Base-by-base conservation (phyloP, 2,329 filamentous ascomycete genomes). In the Phialocephala subalpina region DNA sequence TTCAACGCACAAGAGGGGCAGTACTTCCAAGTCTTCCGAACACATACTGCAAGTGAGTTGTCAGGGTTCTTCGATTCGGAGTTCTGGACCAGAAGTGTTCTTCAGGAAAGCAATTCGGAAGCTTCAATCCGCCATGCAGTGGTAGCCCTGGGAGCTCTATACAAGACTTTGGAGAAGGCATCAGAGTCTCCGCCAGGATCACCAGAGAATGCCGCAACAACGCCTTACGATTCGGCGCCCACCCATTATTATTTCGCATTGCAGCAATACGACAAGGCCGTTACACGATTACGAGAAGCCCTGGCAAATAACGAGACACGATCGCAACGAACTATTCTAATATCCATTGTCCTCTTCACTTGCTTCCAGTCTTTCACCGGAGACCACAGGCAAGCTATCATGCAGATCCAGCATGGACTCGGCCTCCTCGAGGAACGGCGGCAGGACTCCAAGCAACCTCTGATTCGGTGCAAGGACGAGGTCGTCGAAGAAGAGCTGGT, bases 301-400 rank as follows among this genome's bases (percentile, higher is more conserved):
- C 77, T 79, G 16, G 78, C 79, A 14, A 78, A 81, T 56, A 82
- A 83, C 52, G 77, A 80, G 45, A 77, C 70, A 33, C 72, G 75
- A 58, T 83, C 82, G 18, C 82, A 84, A 75, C 82, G 83, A 71
- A 86, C 81, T 14, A 83, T 82, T 58, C 80, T 91, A n/a, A 90
- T 91, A 82, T 84, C 87, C 18, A 89, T 83, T 60, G 86, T 91
- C 40, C 79, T 91, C 42, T 81, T 91, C 58, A 86, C 87, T n/a
- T 90, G 87, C 75, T 91, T 91, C 67, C 88, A 91, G 75, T 89
- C 87, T 0, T 90, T 90, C 72, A 85, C 88, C 35, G 87, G 87
- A 20, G 84, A 90, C 67, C 87, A 90, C 73, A 84, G 81, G 69
- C 85, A 87, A 69, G 87, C 87, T 47, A 89, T 90, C 58, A 72